Conservation (phyloP, 768 basidiomycete species). For the Myochromella boudieri region DNA sequence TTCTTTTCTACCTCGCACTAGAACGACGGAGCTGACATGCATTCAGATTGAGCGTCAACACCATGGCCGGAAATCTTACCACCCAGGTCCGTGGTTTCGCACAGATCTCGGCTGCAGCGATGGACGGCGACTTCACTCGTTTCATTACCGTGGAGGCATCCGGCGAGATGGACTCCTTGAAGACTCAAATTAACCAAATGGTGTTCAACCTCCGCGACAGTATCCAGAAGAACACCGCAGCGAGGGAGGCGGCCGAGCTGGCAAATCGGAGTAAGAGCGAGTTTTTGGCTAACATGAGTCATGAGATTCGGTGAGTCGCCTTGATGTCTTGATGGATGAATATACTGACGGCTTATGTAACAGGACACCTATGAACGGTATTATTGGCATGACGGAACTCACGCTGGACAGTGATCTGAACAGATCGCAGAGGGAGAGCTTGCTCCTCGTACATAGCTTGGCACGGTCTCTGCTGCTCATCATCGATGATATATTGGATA, state of each 20-base stretch:
- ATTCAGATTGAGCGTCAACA: constrained; percentile 88
- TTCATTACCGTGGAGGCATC: constrained; percentile 99
- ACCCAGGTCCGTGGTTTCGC: constrained; percentile 99
- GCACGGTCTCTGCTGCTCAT: constrained; percentile 92
- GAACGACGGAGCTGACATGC: not conserved
- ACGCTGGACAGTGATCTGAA: constrained; percentile 96
- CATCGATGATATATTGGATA: constrained; percentile 99
- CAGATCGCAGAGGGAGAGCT: constrained; percentile 90
- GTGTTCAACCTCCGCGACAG: constrained; percentile 94
- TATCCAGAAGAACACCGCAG: constrained; percentile 98
- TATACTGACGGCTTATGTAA: constrained; percentile 3
- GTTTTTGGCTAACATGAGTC: constrained; percentile 98
- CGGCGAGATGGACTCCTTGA: constrained; percentile 99
- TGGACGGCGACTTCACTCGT: constrained; percentile 97
- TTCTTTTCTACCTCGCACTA: constrained; percentile 15
- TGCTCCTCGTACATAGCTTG: constrained; percentile 92
- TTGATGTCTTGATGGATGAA: not conserved
- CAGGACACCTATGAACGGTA: constrained; percentile 99
- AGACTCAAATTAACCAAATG: constrained; percentile 99
- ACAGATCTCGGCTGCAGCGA: constrained; percentile 97
- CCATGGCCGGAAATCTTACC: constrained; percentile 96
- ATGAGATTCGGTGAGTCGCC: constrained; percentile 85
- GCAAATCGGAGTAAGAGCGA: constrained; percentile 98
- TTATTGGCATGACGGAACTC: constrained; percentile 99
- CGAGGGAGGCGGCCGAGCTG: constrained; percentile 94